These are phyloP conservation scores for Verticillium klebahnii DNA, from an alignment of 2,329 filamentous ascomycete species.

Conservation along the genomic window DNA sequence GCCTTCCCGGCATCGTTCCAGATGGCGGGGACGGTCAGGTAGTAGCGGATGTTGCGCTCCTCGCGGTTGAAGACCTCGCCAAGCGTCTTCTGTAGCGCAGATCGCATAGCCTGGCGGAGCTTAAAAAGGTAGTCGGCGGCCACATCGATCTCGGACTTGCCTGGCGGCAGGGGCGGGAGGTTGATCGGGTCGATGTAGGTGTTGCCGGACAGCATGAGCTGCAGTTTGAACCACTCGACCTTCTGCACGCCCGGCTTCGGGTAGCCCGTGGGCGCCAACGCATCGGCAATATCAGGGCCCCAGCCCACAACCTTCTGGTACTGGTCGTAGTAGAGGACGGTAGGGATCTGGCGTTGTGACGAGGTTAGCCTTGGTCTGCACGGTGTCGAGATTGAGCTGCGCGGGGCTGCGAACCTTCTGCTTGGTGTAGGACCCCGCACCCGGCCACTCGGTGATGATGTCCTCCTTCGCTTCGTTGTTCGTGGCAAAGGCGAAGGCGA, in stretches of 20 bases:
- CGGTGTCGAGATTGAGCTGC: background rate
- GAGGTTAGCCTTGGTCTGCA: background rate
- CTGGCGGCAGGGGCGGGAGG: constrained; percentile 90
- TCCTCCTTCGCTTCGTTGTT: constrained; percentile 98
- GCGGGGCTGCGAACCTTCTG: constrained; percentile 68
- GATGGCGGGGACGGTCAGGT: constrained; percentile 96
- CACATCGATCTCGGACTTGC: constrained; percentile 98
- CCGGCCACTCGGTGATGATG: constrained; percentile 98
- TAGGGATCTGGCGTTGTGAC: constrained; percentile 68
- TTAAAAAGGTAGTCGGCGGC: constrained; percentile 99
- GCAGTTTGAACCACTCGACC: constrained; percentile 99
- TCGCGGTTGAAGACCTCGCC: constrained; percentile 97
- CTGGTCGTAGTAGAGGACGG: constrained; percentile 98
- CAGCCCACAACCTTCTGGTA: constrained; percentile 99
- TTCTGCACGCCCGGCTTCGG: constrained; percentile 97
- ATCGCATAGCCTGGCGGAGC: constrained; percentile 92
- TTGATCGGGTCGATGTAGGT: constrained; percentile 99
- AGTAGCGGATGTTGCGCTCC: constrained; percentile 96
- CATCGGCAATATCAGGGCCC: constrained; percentile 97
- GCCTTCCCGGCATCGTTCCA: constrained; percentile 99
- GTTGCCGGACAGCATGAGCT: constrained; percentile 97
- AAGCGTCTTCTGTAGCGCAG: constrained; percentile 90
- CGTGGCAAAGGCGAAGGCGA: constrained; percentile 94
- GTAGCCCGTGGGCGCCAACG: constrained; percentile 92
- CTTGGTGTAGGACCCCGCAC: constrained; percentile 94